phyloP scores from a whole-genome alignment of 257 asterid species.

The Capsicum chinense region DNA sequence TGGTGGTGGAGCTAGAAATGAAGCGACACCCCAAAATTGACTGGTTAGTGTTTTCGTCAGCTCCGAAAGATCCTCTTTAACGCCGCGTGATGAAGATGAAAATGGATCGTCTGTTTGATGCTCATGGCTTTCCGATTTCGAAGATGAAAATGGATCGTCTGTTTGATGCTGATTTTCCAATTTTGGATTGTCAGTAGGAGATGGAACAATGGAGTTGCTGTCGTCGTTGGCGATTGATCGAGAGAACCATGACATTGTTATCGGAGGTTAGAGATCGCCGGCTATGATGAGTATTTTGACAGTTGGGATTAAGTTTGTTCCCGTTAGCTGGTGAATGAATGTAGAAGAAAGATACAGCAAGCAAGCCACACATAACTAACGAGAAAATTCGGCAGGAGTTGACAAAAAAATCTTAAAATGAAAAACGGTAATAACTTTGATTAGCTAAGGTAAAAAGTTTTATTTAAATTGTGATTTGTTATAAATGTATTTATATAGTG shows the following conservation, averaged over 20 bases:
- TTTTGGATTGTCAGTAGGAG: background rate
- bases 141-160: background rate
- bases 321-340: background rate
- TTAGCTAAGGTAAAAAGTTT: too few relatives aligned
- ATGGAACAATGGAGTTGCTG: background rate
- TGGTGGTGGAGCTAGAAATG: conserved; percentile 86
- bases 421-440: too few relatives aligned
- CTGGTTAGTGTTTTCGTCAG: conserved; percentile 80
- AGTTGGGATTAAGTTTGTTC: background rate
- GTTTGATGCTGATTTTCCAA: background rate
- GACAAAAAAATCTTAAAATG: too few relatives aligned
- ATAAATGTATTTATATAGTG: too few relatives aligned
- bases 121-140: background rate
- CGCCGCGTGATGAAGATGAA: conserved; percentile 61
- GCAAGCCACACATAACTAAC: background rate
- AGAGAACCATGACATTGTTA: conserved; percentile 16
- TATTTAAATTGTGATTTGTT: too few relatives aligned
- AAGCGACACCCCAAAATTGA: conserved; percentile 94
- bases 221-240: conserved; percentile 15
- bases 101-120: background rate
- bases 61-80: conserved; percentile 86
- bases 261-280: background rate
- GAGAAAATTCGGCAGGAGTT: too few relatives aligned
- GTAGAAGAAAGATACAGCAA: background rate
- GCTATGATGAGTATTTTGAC: background rate